phyloP scores from a whole-genome alignment of 495 filamentous ascomycete species.

The Glarea lozoyensis region DNA sequence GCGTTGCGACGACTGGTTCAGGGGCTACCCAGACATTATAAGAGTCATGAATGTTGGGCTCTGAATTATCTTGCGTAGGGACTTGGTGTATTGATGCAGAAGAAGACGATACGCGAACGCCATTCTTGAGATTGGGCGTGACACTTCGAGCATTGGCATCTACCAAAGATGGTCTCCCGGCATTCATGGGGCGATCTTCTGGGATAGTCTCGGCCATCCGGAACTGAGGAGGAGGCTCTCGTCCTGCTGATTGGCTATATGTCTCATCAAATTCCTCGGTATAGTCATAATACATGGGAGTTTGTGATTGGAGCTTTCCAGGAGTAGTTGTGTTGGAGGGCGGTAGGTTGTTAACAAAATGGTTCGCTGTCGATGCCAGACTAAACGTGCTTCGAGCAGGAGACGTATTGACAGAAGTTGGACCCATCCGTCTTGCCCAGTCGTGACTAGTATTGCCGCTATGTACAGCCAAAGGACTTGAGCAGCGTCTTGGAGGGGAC shows the following conservation, averaged over 20 bases:
- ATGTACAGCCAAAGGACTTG: constrained; percentile 12
- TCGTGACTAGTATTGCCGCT: constrained; percentile 1
- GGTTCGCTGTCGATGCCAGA: constrained; percentile 15
- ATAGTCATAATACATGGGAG: constrained; percentile 42
- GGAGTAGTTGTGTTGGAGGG: constrained; percentile 14
- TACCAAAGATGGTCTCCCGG: background rate
- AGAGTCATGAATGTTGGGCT: background rate
- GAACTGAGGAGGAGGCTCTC: constrained; percentile 22
- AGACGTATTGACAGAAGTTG: constrained; percentile 13
- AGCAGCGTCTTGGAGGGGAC: constrained; percentile 20
- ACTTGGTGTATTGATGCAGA: constrained; percentile 3
- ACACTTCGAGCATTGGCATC: constrained; percentile 12
- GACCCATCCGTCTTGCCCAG: constrained; percentile 6
- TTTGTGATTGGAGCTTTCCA: constrained; percentile 9
- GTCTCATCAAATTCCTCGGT: constrained; percentile 39
- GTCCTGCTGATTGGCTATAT: constrained; percentile 12
- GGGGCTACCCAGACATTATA: background rate
- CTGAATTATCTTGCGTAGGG: background rate
- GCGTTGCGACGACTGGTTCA: background rate
- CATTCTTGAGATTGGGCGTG: constrained; percentile 21
- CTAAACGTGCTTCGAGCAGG: constrained; percentile 19
- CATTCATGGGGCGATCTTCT: constrained; percentile 1
- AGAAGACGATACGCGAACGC: constrained; percentile 13
- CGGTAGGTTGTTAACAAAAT: constrained; percentile 1
- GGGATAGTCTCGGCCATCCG: constrained; percentile 24